These are phyloP conservation scores for Pythium apleroticum DNA, from an alignment of 352 stramenopile species.

Conservation along the genomic window DNA sequence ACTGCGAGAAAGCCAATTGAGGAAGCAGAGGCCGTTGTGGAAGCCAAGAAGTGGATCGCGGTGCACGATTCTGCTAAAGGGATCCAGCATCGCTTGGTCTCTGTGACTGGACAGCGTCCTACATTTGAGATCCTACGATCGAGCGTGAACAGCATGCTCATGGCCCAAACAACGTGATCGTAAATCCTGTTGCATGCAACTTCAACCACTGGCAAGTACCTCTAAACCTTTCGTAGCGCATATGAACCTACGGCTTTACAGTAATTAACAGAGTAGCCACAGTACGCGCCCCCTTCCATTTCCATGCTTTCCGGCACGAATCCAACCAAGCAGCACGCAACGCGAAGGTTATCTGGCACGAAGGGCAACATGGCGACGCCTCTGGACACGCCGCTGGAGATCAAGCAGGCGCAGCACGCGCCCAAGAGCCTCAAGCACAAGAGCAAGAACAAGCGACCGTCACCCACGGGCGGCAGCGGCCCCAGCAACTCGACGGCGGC, in stretches of 20 bases:
- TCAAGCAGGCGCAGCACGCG: conserved; percentile 55
- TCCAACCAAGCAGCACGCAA: neutral
- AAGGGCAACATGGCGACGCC: conserved; percentile 21
- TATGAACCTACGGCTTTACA: neutral
- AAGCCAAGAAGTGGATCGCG: neutral
- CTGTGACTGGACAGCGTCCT: conserved; percentile 7
- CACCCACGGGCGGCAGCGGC: conserved; percentile 21
- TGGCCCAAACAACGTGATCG: neutral
- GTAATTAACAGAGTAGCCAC: neutral
- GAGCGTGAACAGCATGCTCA: neutral
- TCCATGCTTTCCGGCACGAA: neutral
- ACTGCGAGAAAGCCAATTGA: neutral
- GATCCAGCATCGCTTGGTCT: conserved; percentile 10
- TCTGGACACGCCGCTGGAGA: conserved; percentile 50
- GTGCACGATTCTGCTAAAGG: neutral
- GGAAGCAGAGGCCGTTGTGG: neutral
- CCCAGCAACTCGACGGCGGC: conserved; percentile 1
- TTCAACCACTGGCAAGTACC: neutral
- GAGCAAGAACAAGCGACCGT: conserved; percentile 63
- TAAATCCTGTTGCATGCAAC: too few relatives aligned
- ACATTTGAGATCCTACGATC: conserved; percentile 18
- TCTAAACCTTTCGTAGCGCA: neutral
- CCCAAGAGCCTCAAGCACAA: conserved; percentile 85
- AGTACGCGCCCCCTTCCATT: neutral
- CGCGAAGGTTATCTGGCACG: neutral